Base-by-base conservation (phyloP, 2,329 filamentous ascomycete species). In the Clarireedia hainanense region DNA sequence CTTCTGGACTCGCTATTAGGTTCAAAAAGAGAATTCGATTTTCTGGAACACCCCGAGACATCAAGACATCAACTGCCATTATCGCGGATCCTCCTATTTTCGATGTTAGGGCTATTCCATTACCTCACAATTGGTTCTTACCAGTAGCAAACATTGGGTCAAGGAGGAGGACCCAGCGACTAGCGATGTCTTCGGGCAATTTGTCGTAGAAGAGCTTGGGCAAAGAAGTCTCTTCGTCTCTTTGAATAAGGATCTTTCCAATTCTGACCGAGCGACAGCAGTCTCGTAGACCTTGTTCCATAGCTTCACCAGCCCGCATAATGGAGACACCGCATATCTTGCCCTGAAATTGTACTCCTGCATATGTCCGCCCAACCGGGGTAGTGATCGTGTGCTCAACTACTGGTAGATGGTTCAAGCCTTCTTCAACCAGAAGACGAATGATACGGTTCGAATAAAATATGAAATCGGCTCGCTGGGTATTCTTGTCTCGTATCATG, bases 71-170 rank as follows among this genome's bases (percentile, higher is more conserved):
- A 17, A 97, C 91, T 30, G 94, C 94, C 89, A 99, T 95, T 56
- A 91, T 94, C 52, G 94, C 94, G 57, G 91, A 96, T 47, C 94
- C 94, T 64, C 92, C 91, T 94, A 62, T n/a, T 61, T 58, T 53
- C 47, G 45, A 36, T 54, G 27, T 1, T n/a, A 27, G 52, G 26
- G 17, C n/a, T n/a, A 52, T 26, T 17, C 1, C 9, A 55, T 24
- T 48, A 10, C 46, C 30, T 10, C 45, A 34, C 34, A 6, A 24
- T 14, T 58, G 10, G 56, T 60, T 62, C 77, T 67, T 73, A 91
- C 90, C 91, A 64, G 94, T 99, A 57, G 94, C 94, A 74, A 99
- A 91, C 94, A 99, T 99, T n/a, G 94, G 94, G 70, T 99, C 94
- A 47, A 99, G 75, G 46, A 99, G 77, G 58, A 99, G 76, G 37